These are phyloP conservation scores for Misopates orontium DNA, from an alignment of 257 asterid genomes.

Conservation along the genomic window DNA sequence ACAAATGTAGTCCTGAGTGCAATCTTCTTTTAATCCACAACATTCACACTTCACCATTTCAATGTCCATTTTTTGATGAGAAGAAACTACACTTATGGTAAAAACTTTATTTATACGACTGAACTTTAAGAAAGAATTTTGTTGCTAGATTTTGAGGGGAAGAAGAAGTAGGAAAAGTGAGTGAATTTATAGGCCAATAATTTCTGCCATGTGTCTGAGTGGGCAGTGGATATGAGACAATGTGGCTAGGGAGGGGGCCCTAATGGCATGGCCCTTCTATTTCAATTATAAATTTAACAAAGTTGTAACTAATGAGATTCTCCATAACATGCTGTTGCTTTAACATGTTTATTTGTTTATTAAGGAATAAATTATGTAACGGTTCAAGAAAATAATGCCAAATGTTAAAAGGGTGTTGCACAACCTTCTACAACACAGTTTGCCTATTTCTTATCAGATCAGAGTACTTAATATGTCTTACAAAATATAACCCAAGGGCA, in stretches of 20 bases:
- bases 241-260: slow-evolving; percentile 37
- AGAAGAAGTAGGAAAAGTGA: slow-evolving; percentile 4
- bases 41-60: slow-evolving; percentile 86
- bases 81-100: no score
- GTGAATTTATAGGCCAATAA: slow-evolving; percentile 58
- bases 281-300: background rate
- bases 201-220: slow-evolving; percentile 73
- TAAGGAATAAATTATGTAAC: no score
- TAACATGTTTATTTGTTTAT: background rate
- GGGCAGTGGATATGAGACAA: slow-evolving; percentile 69
- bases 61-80: slow-evolving; percentile 71
- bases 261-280: slow-evolving; percentile 27
- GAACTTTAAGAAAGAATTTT: slow-evolving; percentile 5
- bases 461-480: no score
- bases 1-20: slow-evolving; percentile 75
- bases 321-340: background rate
- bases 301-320: slow-evolving; percentile 47
- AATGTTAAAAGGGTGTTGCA: no score
- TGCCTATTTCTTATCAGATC: no score
- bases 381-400: no score
- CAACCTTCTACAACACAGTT: no score
- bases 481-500: no score
- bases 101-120: no score
- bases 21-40: slow-evolving; percentile 88
- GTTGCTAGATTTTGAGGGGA: slow-evolving; percentile 6